These are phyloP conservation scores for Globisporangium mamillatum DNA, from an alignment of 352 stramenopile genomes.

Conservation along the genomic window DNA sequence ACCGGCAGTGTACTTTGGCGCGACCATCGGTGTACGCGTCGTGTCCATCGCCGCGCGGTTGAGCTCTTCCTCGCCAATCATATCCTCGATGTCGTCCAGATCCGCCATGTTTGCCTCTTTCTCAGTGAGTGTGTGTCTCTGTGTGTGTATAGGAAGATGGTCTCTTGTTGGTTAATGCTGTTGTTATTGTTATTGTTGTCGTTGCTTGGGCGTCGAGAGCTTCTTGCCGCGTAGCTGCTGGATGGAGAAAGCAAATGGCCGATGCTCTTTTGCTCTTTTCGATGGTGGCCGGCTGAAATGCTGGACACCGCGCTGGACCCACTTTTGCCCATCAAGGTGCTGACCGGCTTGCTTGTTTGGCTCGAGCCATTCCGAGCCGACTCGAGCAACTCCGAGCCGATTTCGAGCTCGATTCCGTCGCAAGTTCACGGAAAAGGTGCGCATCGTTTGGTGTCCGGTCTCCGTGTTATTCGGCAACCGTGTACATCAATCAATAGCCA, in stretches of 20 bases:
- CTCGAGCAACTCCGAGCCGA: neutral
- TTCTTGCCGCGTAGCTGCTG: neutral
- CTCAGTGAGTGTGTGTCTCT: neutral
- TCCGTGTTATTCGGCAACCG: too few relatives aligned
- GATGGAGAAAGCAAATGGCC: neutral
- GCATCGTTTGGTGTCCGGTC: too few relatives aligned
- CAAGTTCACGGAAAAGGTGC: too few relatives aligned
- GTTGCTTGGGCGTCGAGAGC: neutral
- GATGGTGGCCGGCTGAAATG: neutral
- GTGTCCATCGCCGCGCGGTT: slow-evolving; percentile 44
- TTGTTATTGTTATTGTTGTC: too few relatives aligned
- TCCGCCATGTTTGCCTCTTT: slow-evolving; percentile 12
- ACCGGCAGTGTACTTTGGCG: slow-evolving; percentile 39
- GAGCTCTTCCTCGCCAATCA: slow-evolving; percentile 71
- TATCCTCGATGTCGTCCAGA: slow-evolving; percentile 81
- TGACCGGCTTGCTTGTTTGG: neutral
- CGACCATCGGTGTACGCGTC: slow-evolving; percentile 55
- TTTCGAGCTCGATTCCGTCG: too few relatives aligned
- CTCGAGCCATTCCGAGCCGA: neutral
- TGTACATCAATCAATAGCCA: too few relatives aligned
- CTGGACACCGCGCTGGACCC: neutral
- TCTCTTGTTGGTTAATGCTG: neutral
- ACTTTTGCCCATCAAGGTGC: neutral
- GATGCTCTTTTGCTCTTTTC: neutral
- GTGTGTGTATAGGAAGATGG: neutral